Conservation (phyloP, 345 rosid species). For the Aquilaria sinensis region DNA sequence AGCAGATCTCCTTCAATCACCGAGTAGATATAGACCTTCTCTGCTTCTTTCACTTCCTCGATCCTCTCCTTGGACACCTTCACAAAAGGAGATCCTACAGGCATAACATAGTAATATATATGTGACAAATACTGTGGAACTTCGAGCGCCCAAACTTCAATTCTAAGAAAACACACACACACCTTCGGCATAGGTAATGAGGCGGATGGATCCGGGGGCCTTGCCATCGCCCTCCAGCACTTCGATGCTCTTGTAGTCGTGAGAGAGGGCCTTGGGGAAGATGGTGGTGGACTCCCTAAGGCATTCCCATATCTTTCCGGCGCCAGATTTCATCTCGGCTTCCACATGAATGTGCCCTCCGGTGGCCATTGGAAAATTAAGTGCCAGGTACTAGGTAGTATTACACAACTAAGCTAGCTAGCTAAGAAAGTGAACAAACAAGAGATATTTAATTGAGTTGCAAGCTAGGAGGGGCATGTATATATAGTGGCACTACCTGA, state of each 20-base stretch:
- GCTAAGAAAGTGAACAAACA: not conserved
- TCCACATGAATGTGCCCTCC: slow-evolving; percentile 62
- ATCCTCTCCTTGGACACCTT: slow-evolving; percentile 69
- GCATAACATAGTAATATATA: too few relatives aligned
- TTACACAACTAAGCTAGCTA: not conserved
- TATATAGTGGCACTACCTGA: slow-evolving; percentile 10
- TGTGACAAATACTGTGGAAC: too few relatives aligned
- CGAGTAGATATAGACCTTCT: slow-evolving; percentile 43
- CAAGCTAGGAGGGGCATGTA: not conserved
- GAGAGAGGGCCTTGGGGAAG: slow-evolving; percentile 64
- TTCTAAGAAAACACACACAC: not conserved
- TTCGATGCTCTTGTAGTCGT: slow-evolving; percentile 74
- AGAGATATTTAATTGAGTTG: slow-evolving; percentile 3
- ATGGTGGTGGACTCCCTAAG: slow-evolving; percentile 58
- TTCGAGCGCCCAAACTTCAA: too few relatives aligned
- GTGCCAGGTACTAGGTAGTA: not conserved
- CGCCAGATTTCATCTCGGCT: slow-evolving; percentile 59
- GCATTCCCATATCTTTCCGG: slow-evolving; percentile 57
- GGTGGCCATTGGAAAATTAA: slow-evolving; percentile 34
- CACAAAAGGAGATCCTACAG: slow-evolving; percentile 61
- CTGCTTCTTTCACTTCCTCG: slow-evolving; percentile 55
- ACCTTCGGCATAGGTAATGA: slow-evolving; percentile 66
- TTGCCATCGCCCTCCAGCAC: slow-evolving; percentile 85
- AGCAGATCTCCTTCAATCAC: slow-evolving; percentile 73
- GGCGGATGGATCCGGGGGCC: slow-evolving; percentile 67